These are phyloP conservation scores for Lathyrus sativus DNA, from an alignment of 306 rosid species.

Conservation along the genomic window DNA sequence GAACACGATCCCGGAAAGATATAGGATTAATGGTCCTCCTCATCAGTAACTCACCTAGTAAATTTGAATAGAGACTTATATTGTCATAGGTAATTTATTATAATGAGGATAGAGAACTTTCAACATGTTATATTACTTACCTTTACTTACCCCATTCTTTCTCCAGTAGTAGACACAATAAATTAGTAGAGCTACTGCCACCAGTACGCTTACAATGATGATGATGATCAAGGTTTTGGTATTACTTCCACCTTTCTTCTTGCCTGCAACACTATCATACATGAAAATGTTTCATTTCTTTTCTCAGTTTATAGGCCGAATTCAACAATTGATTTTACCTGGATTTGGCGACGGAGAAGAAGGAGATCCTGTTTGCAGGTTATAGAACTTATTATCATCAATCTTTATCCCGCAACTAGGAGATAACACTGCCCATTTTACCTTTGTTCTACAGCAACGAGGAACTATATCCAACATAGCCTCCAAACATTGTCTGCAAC, in stretches of 20 bases:
- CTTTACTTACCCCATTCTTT: no score
- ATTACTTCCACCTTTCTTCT: neutral
- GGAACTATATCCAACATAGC: conserved; percentile 14
- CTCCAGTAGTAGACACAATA: conserved; percentile 27
- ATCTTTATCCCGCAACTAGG: conserved; percentile 33
- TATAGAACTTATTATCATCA: conserved; percentile 24
- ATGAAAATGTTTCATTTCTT: conserved; percentile 1
- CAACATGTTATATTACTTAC: conserved; percentile 14
- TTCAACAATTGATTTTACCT: conserved; percentile 4
- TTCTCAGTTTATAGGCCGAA: neutral
- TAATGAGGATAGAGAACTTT: neutral
- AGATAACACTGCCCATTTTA: neutral
- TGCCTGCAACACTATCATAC: conserved; percentile 6
- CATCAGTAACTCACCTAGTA: neutral
- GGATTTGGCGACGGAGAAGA: neutral
- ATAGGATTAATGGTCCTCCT: neutral
- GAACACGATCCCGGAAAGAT: neutral
- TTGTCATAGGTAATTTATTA: no score
- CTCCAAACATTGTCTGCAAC: conserved; percentile 28
- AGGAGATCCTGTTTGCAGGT: neutral
- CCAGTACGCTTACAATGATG: conserved; percentile 15
- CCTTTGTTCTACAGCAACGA: conserved; percentile 11
- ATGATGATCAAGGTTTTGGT: conserved; percentile 9
- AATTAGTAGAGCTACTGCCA: conserved; percentile 18
- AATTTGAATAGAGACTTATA: no score